Percentiles rank a stretch among this genome's conserved stretches.
Evolutionary conservation across 768 basidiomycete species (phyloP).

Genomic region (Lentinula detonsa): DNA sequence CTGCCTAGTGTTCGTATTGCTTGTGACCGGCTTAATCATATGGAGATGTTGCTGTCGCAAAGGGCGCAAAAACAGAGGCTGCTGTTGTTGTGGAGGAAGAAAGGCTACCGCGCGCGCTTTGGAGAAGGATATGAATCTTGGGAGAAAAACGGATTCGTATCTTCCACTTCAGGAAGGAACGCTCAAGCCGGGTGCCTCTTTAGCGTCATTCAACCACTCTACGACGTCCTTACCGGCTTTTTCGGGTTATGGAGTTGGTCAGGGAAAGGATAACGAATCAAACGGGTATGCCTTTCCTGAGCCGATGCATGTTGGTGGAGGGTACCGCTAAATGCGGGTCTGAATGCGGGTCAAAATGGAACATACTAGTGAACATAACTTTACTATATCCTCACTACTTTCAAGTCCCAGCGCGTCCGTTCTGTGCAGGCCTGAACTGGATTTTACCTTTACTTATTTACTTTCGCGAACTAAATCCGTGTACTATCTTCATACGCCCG

Average conservation of each 20-base stretch:
- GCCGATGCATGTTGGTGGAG: background rate
- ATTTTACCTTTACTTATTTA: background rate
- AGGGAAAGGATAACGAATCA: background rate
- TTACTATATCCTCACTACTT: background rate
- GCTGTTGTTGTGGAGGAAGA: background rate
- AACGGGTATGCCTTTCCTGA: background rate
- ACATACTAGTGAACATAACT: background rate
- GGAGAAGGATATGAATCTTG: background rate
- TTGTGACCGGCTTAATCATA: constrained; percentile 41
- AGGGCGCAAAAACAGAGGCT: constrained; percentile 15
- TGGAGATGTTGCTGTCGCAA: constrained; percentile 58
- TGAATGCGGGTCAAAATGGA: background rate
- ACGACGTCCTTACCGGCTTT: background rate
- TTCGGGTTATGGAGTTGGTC: background rate
- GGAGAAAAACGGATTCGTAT: background rate
- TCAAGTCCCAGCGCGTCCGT: background rate
- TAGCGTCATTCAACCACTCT: background rate
- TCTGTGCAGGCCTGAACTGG: background rate
- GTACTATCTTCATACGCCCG: background rate
- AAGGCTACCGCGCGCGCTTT: background rate
- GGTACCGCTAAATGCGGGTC: background rate
- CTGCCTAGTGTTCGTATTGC: constrained; percentile 42
- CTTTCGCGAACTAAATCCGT: background rate
- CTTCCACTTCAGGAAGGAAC: background rate
- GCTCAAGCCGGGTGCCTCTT: background rate